Percentiles rank a stretch among this genome's conserved stretches.
Conservation (phyloP, 495 filamentous ascomycete genomes). For the Penicillium argentinense region DNA sequence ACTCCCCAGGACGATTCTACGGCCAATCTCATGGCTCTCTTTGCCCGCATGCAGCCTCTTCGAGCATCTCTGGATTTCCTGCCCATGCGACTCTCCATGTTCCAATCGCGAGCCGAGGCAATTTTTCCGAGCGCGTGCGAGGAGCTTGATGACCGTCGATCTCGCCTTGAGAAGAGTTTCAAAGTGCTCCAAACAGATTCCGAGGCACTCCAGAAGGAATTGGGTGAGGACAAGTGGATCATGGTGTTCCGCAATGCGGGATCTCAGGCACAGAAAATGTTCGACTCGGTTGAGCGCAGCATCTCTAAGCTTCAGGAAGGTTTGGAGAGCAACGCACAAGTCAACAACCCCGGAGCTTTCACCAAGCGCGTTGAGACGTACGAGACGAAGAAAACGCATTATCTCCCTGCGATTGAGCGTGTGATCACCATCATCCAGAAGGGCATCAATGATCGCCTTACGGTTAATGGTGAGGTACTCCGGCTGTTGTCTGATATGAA, state of each 20-base stretch:
- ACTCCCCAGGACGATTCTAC: slow-evolving; percentile 72
- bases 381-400: slow-evolving; percentile 93
- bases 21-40: slow-evolving; percentile 73
- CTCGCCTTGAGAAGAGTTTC: slow-evolving; percentile 72
- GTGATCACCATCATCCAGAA: slow-evolving; percentile 89
- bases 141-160: slow-evolving; percentile 73
- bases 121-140: slow-evolving; percentile 88
- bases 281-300: slow-evolving; percentile 85
- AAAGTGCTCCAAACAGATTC: slow-evolving; percentile 83
- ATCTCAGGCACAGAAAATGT: slow-evolving; percentile 89
- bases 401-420: slow-evolving; percentile 89
- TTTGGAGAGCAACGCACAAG: slow-evolving; percentile 67
- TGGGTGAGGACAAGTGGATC: slow-evolving; percentile 95
- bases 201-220: slow-evolving; percentile 78
- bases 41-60: slow-evolving; percentile 92
- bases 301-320: slow-evolving; percentile 79
- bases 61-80: slow-evolving; percentile 92
- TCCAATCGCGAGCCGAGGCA: slow-evolving; percentile 69
- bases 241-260: slow-evolving; percentile 93
- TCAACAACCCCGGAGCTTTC: slow-evolving; percentile 64
- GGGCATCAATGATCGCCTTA: slow-evolving; percentile 84
- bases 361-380: slow-evolving; percentile 87
- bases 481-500: slow-evolving; percentile 80
- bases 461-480: slow-evolving; percentile 92
- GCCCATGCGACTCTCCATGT: slow-evolving; percentile 90